Percentiles rank a stretch among this genome's conserved stretches.
These are phyloP conservation scores for Apiospora kogelbergensis DNA, from an alignment of 2,329 filamentous ascomycete species.

Conservation along the genomic window DNA sequence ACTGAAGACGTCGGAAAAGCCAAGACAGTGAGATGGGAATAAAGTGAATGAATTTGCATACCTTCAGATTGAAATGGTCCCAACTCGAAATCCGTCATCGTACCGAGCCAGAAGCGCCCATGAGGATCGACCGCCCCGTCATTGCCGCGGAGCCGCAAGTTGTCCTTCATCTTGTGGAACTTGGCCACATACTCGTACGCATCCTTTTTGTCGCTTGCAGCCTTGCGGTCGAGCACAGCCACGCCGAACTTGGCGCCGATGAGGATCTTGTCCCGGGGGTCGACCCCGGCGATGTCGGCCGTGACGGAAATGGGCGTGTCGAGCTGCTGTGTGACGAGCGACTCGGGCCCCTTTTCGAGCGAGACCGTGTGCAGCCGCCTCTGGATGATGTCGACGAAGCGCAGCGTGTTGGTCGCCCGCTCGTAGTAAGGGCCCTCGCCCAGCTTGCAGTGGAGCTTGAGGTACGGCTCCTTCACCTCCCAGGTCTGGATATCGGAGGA, in stretches of 20 bases:
- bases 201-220: slow-evolving; percentile 55
- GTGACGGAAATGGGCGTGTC: slow-evolving; percentile 64
- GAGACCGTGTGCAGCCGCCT: slow-evolving; percentile 72
- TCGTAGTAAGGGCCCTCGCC: slow-evolving; percentile 79
- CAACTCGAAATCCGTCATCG: slow-evolving; percentile 73
- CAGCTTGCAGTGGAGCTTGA: slow-evolving; percentile 64
- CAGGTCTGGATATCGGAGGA: slow-evolving; percentile 42
- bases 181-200: slow-evolving; percentile 53
- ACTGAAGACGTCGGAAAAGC: background rate
- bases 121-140: slow-evolving; percentile 80
- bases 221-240: slow-evolving; percentile 70
- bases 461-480: slow-evolving; percentile 53
- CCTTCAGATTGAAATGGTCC: slow-evolving; percentile 62
- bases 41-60: slow-evolving; percentile 27
- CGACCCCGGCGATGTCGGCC: slow-evolving; percentile 71
- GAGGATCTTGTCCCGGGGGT: slow-evolving; percentile 64
- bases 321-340: slow-evolving; percentile 60
- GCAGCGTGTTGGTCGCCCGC: slow-evolving; percentile 60
- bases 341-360: slow-evolving; percentile 60
- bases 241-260: slow-evolving; percentile 81
- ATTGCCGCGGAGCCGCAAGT: slow-evolving; percentile 66
- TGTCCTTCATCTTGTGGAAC: slow-evolving; percentile 39
- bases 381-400: slow-evolving; percentile 82
- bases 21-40: too few species aligned
- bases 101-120: slow-evolving; percentile 82